Percentiles rank a stretch among this genome's conserved stretches.
Evolutionary conservation across 140 eudicot species (phyloP).

Genomic region (Senecio squalidus): DNA sequence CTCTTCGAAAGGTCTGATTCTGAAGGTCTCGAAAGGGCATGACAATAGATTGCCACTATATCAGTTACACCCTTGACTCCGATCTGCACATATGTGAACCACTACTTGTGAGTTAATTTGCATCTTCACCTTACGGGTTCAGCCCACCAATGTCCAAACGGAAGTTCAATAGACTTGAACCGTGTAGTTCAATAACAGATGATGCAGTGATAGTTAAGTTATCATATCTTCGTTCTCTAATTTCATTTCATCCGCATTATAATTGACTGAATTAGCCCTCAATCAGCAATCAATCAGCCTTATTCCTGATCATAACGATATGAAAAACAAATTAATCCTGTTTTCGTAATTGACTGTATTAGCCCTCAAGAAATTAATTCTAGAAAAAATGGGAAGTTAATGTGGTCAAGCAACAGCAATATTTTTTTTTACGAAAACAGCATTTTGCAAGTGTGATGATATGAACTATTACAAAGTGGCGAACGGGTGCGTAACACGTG

Average conservation of each 20-base stretch:
- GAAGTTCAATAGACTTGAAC: conserved; percentile 4
- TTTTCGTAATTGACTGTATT: not conserved
- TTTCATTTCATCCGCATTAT: conserved; percentile 8
- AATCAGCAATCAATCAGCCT: conserved; percentile 17
- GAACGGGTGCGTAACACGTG: too few species aligned
- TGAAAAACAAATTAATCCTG: not conserved
- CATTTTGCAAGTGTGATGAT: not conserved
- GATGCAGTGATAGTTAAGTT: conserved; percentile 1
- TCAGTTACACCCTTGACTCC: not conserved
- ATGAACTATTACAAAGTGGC: too few species aligned
- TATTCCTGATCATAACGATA: conserved; percentile 16
- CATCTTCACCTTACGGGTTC: not conserved
- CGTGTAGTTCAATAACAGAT: not conserved
- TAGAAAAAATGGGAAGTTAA: not conserved
- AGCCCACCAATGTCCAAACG: not conserved
- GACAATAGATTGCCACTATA: not conserved
- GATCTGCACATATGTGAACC: not conserved
- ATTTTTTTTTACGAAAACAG: not conserved
- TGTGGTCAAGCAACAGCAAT: not conserved
- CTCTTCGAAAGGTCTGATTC: not conserved
- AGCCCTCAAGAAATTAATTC: not conserved
- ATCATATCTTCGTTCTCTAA: not conserved
- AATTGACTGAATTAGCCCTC: conserved; percentile 14
- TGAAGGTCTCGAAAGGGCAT: not conserved
- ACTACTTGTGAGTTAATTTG: not conserved